Evolutionary conservation across 441 rosid genomes (phyloP), one percentile per base, ranked within the genome.

Genomic region (Cnidoscolus chayamansa): DNA sequence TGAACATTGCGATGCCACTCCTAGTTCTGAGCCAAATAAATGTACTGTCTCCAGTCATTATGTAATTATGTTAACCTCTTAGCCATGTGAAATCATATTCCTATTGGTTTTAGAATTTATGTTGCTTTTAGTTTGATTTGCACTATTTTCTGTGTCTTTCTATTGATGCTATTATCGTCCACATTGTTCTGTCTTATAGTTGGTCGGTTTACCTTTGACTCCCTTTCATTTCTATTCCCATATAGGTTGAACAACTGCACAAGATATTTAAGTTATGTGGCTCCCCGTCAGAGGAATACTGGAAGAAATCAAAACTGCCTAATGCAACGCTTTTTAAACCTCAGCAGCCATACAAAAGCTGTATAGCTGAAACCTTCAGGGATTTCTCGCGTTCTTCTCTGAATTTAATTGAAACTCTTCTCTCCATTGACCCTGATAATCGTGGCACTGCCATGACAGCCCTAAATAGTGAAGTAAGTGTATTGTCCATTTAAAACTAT

Each of bases 251-350:
- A 85, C 98, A 94, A 77, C 88, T 94, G 58, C 97, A 92, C 79
- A 92, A 87, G 92, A 88, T 94, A 80, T 94, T 88, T 64, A 94
- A 90, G 78, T 80, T 92, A 74, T 94, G 98, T 75, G 98, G 97
- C 55, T 87, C 95, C 10, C 98, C 97, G 48, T 84, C 96, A 1
- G 97, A 93, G 77, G 91, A 81, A 51, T 93, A 94, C 72, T 92
- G 97, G 97, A 90, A 86, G 83, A 94, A 87, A 79, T 81, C 83
- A 51, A 94, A 88, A 79, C 81, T 90, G 76, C 95, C 95, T 37
- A 91, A 94, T 57, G 91, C 96, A 13, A 88, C 91, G 8, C 83
- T 90, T 43, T 92, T 87, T 81, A 89, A 86, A 84, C 97, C 97
- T 9, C 92, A 86, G 60, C 92, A 86, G 32, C 92, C 92, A 0